Base-by-base conservation (phyloP, 2,329 filamentous ascomycete genomes). In the Colletotrichum viniferum region DNA sequence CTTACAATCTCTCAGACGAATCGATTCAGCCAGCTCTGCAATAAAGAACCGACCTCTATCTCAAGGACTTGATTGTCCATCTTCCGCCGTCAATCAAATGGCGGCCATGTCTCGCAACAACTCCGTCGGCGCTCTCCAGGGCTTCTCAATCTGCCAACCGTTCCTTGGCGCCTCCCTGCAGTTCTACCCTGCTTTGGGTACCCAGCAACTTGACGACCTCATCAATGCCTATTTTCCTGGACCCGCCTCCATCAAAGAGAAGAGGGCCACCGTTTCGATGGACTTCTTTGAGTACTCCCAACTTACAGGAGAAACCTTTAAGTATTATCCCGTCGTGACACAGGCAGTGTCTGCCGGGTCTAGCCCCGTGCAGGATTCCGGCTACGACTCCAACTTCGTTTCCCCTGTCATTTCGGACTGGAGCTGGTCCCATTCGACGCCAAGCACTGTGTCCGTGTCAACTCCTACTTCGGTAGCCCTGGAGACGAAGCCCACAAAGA, bases 131-230 rank as follows among this genome's bases (percentile, higher is more conserved):
- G 79, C 82, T 77, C 79, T 85, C 48, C 82, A 87, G 83, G 89
- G 89, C 72, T 92, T 92, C 82, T 91, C 90, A 75, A 87, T 93
- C 81, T 91, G 88, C 81, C 91, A 93, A 85, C 87, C 90, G 58
- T 82, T 86, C 64, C 85, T 91, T 70, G 91, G 91, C 67, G 87
- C 88, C 63, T 84, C 88, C 76, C 86, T 93, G 72, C 86, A 95
- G 84, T 92, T 95, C 89, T 84, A 92, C 82, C 89, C 95, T 85
- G 85, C 93, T 80, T 85, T 95, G 83, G 86, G 92, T 81, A 86
- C 89, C 76, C 79, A 90, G 84, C 88, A 94, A 82, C 87, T 93
- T 69, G 90, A 92, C 79, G 85, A 89, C 69, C 83, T 93, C 81
- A 88, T 93, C 79, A 85, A 91, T 81, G 86, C 88, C 77, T 92